Evolutionary conservation across 2,329 filamentous ascomycete species (phyloP).

Genomic region (Trichoderma sp.): DNA sequence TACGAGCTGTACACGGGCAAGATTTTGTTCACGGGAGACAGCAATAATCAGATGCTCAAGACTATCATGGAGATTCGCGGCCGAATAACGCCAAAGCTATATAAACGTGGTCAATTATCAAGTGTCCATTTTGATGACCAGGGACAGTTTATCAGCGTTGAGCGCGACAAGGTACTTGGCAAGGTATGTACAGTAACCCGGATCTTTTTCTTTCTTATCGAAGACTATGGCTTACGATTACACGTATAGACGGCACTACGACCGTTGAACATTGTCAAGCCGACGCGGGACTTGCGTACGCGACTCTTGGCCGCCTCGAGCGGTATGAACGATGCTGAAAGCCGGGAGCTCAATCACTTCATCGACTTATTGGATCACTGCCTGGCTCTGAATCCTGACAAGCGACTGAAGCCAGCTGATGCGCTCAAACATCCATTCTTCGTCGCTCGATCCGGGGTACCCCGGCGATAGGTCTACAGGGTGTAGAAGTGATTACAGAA

Average conservation of each 20-base stretch:
- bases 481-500: neutral
- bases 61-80: slow-evolving; percentile 95
- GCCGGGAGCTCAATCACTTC: slow-evolving; percentile 79
- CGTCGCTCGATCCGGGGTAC: slow-evolving; percentile 40
- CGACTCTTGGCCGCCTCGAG: slow-evolving; percentile 73
- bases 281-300: slow-evolving; percentile 78
- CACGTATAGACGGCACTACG: slow-evolving; percentile 62
- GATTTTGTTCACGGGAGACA: slow-evolving; percentile 90
- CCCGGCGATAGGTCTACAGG: slow-evolving; percentile 30
- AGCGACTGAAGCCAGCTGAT: slow-evolving; percentile 82
- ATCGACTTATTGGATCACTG: slow-evolving; percentile 87
- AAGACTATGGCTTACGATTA: neutral
- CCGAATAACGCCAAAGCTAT: slow-evolving; percentile 84
- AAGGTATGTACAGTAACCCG: slow-evolving; percentile 57
- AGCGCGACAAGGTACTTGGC: slow-evolving; percentile 83
- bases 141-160: slow-evolving; percentile 80
- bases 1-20: slow-evolving; percentile 98
- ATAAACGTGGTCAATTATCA: slow-evolving; percentile 77
- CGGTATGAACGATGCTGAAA: slow-evolving; percentile 72
- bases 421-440: slow-evolving; percentile 91
- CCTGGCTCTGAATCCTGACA: slow-evolving; percentile 86
- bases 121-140: slow-evolving; percentile 81
- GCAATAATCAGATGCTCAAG: slow-evolving; percentile 98
- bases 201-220: neutral
- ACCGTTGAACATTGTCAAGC: slow-evolving; percentile 70